phyloP scores from a whole-genome alignment of 768 basidiomycete genomes.

The Candolleomyces eurysporus region DNA sequence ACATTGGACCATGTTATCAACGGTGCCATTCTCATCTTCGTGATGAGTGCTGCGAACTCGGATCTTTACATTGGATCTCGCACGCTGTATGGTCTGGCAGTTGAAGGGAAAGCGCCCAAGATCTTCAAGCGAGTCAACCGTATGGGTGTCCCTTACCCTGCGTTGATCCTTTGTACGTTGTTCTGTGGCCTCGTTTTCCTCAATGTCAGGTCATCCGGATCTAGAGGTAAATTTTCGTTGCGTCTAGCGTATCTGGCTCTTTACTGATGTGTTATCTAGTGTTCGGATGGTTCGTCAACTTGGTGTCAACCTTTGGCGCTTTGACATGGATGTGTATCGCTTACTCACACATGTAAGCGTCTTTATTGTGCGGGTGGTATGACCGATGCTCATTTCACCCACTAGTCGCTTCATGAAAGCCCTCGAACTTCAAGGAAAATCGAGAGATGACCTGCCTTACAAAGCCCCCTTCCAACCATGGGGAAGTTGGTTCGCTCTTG shows the following conservation, averaged over 20 bases:
- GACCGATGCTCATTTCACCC: not conserved
- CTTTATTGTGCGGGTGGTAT: not conserved
- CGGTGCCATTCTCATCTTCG: slow-evolving; percentile 59
- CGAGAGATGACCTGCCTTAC: slow-evolving; percentile 42
- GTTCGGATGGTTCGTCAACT: slow-evolving; percentile 48
- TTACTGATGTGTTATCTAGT: slow-evolving; percentile 37
- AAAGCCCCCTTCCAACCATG: slow-evolving; percentile 64
- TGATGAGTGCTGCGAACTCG: slow-evolving; percentile 62
- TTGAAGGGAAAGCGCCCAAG: slow-evolving; percentile 48
- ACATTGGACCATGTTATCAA: slow-evolving; percentile 65
- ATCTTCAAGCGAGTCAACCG: slow-evolving; percentile 43
- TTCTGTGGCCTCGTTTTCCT: slow-evolving; percentile 61
- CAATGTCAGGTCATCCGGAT: slow-evolving; percentile 49
- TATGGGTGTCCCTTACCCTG: slow-evolving; percentile 49
- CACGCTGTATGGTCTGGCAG: slow-evolving; percentile 46
- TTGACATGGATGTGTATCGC: slow-evolving; percentile 52
- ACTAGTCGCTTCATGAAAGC: slow-evolving; percentile 45
- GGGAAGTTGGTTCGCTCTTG: slow-evolving; percentile 58
- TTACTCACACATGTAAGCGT: slow-evolving; percentile 55
- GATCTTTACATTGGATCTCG: slow-evolving; percentile 57
- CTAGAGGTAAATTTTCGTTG: slow-evolving; percentile 37
- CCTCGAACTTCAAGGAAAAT: slow-evolving; percentile 38
- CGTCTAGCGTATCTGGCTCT: slow-evolving; percentile 19
- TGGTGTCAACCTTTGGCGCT: slow-evolving; percentile 47
- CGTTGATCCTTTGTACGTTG: slow-evolving; percentile 50